These are phyloP conservation scores for Exophiala phaeomuriformis DNA, from an alignment of 2,329 filamentous ascomycete species.

Conservation along the genomic window DNA sequence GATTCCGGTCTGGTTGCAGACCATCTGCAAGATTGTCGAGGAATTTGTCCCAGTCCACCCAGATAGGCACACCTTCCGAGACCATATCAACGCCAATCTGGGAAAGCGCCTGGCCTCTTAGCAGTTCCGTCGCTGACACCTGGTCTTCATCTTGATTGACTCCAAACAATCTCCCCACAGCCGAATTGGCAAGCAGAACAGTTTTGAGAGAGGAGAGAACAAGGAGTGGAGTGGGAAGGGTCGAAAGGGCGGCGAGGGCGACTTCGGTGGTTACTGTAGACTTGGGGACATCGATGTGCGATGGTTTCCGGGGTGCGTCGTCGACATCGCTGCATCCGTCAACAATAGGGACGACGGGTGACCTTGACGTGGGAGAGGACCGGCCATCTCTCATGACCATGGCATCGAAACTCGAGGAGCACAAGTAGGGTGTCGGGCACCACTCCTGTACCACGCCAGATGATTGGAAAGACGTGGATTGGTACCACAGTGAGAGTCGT, in stretches of 20 bases:
- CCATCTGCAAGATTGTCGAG: constrained; percentile 44
- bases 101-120: constrained; percentile 59
- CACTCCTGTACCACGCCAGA: background rate
- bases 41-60: constrained; percentile 48
- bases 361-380: background rate
- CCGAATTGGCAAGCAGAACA: constrained; percentile 65
- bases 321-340: background rate
- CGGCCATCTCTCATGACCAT: constrained; percentile 4
- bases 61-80: constrained; percentile 53
- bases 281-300: constrained; percentile 20
- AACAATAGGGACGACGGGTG: background rate
- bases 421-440: background rate
- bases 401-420: background rate
- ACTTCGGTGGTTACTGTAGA: constrained; percentile 26
- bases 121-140: constrained; percentile 47
- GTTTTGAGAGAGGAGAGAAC: constrained; percentile 63
- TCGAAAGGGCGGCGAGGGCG: constrained; percentile 63
- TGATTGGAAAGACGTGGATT: background rate
- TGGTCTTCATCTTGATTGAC: constrained; percentile 36
- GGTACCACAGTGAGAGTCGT: background rate
- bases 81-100: constrained; percentile 68
- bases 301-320: constrained; percentile 1
- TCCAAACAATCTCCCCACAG: constrained; percentile 63
- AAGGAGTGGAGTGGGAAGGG: constrained; percentile 64
- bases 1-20: background rate